Evolutionary conservation across 345 rosid genomes (phyloP).

Genomic region (Noccaea bulbosa): DNA sequence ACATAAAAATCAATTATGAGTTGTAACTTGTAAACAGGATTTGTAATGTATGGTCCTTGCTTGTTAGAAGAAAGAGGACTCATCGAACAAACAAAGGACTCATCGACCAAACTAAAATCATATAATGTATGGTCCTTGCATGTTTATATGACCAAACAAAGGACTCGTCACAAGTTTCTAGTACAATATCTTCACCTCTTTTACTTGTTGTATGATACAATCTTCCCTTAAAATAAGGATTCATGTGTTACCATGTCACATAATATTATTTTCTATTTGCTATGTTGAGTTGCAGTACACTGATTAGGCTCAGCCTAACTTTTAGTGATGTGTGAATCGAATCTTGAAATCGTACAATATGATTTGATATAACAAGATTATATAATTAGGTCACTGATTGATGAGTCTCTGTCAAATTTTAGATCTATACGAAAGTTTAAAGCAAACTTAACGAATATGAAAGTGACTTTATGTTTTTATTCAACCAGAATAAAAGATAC

Average conservation of each 20-base stretch:
- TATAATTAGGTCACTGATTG: background rate
- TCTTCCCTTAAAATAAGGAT: constrained; percentile 22
- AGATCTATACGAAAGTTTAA: background rate
- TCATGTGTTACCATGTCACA: background rate
- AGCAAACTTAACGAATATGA: constrained; percentile 6
- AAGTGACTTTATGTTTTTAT: background rate
- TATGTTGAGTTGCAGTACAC: background rate
- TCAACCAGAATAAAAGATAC: constrained; percentile 7
- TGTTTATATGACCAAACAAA: constrained; percentile 40
- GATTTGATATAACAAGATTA: background rate
- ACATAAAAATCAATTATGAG: background rate
- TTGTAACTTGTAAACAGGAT: constrained; percentile 23
- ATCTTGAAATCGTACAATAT: constrained; percentile 22
- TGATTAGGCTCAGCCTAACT: constrained; percentile 18
- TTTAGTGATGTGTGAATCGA: background rate
- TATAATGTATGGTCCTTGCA: background rate
- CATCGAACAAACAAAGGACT: background rate
- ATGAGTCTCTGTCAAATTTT: constrained; percentile 29
- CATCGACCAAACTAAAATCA: constrained; percentile 13
- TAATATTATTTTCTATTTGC: constrained; percentile 26
- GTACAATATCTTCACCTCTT: constrained; percentile 6
- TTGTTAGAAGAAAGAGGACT: constrained; percentile 35
- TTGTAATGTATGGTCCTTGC: constrained; percentile 29
- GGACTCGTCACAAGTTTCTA: constrained; percentile 27
- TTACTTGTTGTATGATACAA: constrained; percentile 9